Conservation (phyloP, 2,329 filamentous ascomycete genomes). For the Cladorrhinum sp. region DNA sequence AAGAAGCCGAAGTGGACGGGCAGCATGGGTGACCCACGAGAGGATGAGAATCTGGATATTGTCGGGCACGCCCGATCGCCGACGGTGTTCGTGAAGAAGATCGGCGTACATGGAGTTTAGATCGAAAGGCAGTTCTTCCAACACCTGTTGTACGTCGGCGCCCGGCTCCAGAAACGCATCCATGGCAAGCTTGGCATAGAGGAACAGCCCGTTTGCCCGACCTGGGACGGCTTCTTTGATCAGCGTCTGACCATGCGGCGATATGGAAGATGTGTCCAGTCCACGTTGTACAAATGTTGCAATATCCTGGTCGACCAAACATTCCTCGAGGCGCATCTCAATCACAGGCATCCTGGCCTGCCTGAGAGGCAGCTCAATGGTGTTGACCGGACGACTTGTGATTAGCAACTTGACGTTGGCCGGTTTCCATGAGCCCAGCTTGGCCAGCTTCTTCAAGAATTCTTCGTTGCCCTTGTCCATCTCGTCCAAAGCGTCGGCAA, state of each 20-base stretch:
- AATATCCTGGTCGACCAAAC: constrained; percentile 40
- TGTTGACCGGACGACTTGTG: constrained; percentile 40
- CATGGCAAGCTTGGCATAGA: constrained; percentile 44
- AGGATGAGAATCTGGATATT: constrained; percentile 39
- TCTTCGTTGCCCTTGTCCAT: constrained; percentile 39
- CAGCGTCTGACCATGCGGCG: constrained; percentile 18
- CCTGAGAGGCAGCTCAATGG: constrained; percentile 31
- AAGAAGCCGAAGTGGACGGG: constrained; percentile 39
- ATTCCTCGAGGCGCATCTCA: constrained; percentile 37
- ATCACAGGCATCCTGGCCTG: constrained; percentile 27
- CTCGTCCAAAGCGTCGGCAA: constrained; percentile 47
- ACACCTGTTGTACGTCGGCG: constrained; percentile 27
- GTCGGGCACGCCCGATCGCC: constrained; percentile 31
- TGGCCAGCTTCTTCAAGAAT: constrained; percentile 31
- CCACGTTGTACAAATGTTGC: constrained; percentile 33
- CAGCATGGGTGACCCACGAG: constrained; percentile 41
- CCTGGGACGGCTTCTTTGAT: constrained; percentile 35
- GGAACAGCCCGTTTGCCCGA: constrained; percentile 41
- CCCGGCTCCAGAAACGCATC: constrained; percentile 35
- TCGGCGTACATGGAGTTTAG: constrained; percentile 41
- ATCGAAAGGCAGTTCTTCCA: constrained; percentile 35
- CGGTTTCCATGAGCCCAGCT: constrained; percentile 30
- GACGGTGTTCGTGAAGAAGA: constrained; percentile 38
- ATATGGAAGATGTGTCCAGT: constrained; percentile 20
- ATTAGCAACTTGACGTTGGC: constrained; percentile 39